Base-by-base conservation (phyloP, 2,329 filamentous ascomycete genomes). In the Fusarium papillatum region DNA sequence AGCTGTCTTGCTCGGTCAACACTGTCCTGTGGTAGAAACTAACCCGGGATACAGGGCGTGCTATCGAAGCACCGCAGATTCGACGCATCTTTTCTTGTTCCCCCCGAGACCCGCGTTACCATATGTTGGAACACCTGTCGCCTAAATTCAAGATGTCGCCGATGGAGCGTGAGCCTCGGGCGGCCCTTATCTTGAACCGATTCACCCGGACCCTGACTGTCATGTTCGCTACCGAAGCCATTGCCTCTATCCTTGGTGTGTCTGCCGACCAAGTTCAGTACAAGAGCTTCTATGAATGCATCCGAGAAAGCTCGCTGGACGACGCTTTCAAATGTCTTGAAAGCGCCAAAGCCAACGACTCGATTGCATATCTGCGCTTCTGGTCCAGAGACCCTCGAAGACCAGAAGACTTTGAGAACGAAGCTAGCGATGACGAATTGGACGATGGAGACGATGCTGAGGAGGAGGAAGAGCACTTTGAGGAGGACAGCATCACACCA, bases 261-360 rank as follows among this genome's bases (percentile, higher is more conserved):
- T 86, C 89, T 1, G 90, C 94, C 5, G 89, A 92, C 29, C 88
- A 93, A 66, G 89, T 97, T 74, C 89, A 92, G 74, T 92, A 94
- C 50, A 93, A 93, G 77, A 96, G 94, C 81, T 97, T 98, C 82
- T 98, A 97, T 82, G 94, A 95, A 78, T 96, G 94, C 80, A 97
- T 98, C 63, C 91, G 94, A 69, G 91, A 94, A 77, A 93, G 92
- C 72, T 97, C 94, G 77, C 86, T 97, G 34, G 86, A 90, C 11
- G 94, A 97, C 77, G 95, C 95, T 5, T 91, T 96, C 39, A 90
- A 91, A 73, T 96, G 94, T 78, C 84, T 98, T 38, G 95, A 97
- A 83, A 94, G 93, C 76, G 95, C 95, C 26, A 98, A 98, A 82
- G 93, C 93, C 34, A 97, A 98, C 79, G 95, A 98, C 82, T 97